Percentiles rank a stretch among this genome's conserved stretches.
phyloP scores from a whole-genome alignment of 192 early-diverging fungal species.

The Umbelopsis vinacea region DNA sequence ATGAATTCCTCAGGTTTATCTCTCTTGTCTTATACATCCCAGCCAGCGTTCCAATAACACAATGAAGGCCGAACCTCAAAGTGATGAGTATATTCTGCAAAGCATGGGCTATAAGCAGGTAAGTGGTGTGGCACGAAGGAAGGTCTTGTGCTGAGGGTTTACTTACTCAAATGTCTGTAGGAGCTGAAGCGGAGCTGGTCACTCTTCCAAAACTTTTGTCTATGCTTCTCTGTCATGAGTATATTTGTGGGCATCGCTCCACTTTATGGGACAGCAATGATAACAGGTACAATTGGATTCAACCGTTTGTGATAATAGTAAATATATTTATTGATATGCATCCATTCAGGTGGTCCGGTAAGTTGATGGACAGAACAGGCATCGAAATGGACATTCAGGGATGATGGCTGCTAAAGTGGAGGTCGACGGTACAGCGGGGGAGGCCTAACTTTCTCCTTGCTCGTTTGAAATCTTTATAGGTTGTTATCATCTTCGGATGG shows the following conservation, averaged over 20 bases:
- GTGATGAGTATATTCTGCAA: constrained; percentile 38
- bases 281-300: constrained; percentile 23
- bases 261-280: constrained; percentile 44
- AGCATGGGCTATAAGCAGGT: constrained; percentile 51
- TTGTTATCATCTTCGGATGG: constrained; percentile 18
- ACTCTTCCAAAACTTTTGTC: constrained; percentile 44
- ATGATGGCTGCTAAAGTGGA: too few species aligned
- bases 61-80: background rate
- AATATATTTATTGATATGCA: background rate
- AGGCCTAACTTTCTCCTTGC: background rate
- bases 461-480: background rate
- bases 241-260: constrained; percentile 42
- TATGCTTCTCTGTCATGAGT: constrained; percentile 44
- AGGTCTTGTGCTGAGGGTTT: background rate
- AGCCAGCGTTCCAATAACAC: background rate
- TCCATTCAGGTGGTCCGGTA: too few species aligned
- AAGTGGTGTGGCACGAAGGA: background rate
- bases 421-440: too few species aligned
- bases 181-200: constrained; percentile 44
- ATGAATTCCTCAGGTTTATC: too few species aligned
- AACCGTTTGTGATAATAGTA: background rate
- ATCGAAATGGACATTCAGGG: too few species aligned
- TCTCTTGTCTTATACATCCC: too few species aligned
- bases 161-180: constrained; percentile 6
- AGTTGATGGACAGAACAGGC: too few species aligned